Conservation (phyloP, 2,329 filamentous ascomycete species). For the Cladophialophora exuberans region DNA sequence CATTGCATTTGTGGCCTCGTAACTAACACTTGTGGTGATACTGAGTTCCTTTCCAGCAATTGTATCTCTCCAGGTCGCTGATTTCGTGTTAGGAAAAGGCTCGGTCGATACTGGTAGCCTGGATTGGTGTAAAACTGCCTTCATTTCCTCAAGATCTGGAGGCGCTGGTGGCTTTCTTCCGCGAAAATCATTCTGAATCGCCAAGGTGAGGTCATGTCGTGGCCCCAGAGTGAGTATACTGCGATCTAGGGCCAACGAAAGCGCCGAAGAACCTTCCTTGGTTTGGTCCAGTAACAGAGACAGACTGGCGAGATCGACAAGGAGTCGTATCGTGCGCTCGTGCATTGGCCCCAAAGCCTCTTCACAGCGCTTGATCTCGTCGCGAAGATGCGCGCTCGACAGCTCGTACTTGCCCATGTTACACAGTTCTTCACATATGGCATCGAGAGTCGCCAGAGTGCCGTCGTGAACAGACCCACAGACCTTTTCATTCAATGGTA, state of each 20-base stretch:
- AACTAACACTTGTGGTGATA: neutral
- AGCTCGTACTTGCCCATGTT: neutral
- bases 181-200: neutral
- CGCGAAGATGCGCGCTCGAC: slow-evolving; percentile 1
- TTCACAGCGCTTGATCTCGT: neutral
- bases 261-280: neutral
- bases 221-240: neutral
- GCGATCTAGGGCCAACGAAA: neutral
- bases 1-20: neutral
- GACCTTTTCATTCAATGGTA: neutral
- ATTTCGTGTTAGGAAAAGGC: neutral
- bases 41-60: neutral
- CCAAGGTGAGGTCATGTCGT: neutral
- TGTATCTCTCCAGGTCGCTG: neutral
- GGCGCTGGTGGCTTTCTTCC: neutral
- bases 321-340: slow-evolving; percentile 1
- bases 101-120: neutral
- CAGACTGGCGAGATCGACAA: neutral
- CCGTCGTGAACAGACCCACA: neutral
- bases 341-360: neutral
- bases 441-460: neutral
- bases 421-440: neutral
- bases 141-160: neutral
- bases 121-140: neutral
- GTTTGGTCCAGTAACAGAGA: neutral